Evolutionary conservation across 768 basidiomycete genomes (phyloP), one percentile per base, ranked within the genome.

Genomic region (Ephemerocybe angulata): DNA sequence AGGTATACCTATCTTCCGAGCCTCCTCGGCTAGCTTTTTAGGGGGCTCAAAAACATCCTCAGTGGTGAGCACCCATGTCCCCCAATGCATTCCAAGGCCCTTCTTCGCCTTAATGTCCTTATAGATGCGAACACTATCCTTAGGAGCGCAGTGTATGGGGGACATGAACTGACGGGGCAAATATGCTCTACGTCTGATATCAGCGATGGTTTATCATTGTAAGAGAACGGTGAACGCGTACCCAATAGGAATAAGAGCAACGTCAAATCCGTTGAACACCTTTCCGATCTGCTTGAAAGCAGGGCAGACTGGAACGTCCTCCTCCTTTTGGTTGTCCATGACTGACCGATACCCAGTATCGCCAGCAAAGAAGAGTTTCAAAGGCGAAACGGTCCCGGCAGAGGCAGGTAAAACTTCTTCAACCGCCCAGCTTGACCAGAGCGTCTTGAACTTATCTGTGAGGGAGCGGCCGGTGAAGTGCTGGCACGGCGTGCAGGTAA

Each of bases 41-140:
- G 84, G 85, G 30, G 86, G 86, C 62, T 88, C 86, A 24, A 76
- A 65, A 28, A 86, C 73, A n/a, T 80, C 74, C 54, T 85, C 83
- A 0, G 66, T 59, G 0, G 82, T 82, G 31, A 84, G 65, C 0
- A 76, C 66, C 80, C 81, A 85, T 0, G 82, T 80, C 81, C 82
- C 85, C 85, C 85, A 88, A 65, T 87, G 87, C 78, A 88, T 87
- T 0, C 79, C 86, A 6, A 88, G 61, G 0, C 83, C 86, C 54
- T 74, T 76, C 67, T 79, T 76, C 31, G 85, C 81, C 44, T 71
- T 71, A 35, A 86, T 70, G 62, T 89, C 87, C 58, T 78, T 70
- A 75, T 86, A 88, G 1, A 90, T 71, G 22, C 76, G 69, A 3
- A 89, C 87, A 31, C 85, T 80, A 63, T 90, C 88, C 46, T 81